Evolutionary conservation across 1,284 basidiomycete species (phyloP).

Genomic region (Tilletia indica): DNA sequence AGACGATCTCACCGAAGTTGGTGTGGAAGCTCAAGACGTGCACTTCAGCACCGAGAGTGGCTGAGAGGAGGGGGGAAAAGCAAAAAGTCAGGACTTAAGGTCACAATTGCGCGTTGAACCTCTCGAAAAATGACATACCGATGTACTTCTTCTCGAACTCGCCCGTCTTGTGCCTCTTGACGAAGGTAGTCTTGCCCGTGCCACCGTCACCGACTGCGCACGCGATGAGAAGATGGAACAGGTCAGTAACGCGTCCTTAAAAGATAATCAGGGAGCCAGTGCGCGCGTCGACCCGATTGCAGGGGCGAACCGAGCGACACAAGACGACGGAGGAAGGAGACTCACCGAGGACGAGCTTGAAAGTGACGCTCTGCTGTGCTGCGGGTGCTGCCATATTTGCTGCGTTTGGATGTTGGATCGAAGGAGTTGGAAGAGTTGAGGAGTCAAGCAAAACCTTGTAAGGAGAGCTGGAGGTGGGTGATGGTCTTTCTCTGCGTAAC

Average conservation of each 20-base stretch:
- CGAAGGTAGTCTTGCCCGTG: slow-evolving; percentile 71
- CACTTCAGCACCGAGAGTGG: slow-evolving; percentile 98
- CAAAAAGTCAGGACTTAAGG: too few species aligned
- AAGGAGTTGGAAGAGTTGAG: not conserved
- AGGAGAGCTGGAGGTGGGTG: not conserved
- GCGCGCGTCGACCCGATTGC: too few species aligned
- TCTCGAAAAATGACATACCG: slow-evolving; percentile 62
- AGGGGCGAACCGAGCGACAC: too few species aligned
- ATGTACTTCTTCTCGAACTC: slow-evolving; percentile 99
- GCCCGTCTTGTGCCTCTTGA: slow-evolving; percentile 84
- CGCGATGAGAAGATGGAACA: not conserved
- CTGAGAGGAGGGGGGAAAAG: slow-evolving; percentile 59
- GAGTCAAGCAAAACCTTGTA: not conserved
- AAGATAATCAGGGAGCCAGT: not conserved
- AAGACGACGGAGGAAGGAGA: not conserved
- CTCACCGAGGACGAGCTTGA: slow-evolving; percentile 90
- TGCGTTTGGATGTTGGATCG: not conserved
- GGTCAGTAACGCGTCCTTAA: not conserved
- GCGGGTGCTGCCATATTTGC: slow-evolving; percentile 31
- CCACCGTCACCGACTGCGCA: slow-evolving; percentile 85
- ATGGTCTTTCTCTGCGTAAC: not conserved
- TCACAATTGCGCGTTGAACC: too few species aligned
- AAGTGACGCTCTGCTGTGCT: slow-evolving; percentile 70
- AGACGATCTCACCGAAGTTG: slow-evolving; percentile 97
- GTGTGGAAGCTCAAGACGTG: slow-evolving; percentile 94